Evolutionary conservation across 2,329 filamentous ascomycete genomes (phyloP).

Genomic region (Aspergillus arachidicola): DNA sequence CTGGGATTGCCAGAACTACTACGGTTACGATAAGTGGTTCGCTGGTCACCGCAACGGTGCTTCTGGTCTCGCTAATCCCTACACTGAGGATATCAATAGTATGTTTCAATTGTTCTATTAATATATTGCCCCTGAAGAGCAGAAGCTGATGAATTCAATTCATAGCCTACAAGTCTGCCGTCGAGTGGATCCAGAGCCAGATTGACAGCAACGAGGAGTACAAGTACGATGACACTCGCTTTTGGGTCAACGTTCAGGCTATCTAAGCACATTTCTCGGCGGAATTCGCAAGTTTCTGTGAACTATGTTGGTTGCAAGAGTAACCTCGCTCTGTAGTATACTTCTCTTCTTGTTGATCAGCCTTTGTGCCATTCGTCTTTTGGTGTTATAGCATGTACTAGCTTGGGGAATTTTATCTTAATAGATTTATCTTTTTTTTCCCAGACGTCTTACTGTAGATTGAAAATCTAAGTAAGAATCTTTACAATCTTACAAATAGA

Average conservation of each 20-base stretch:
- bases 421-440: neutral
- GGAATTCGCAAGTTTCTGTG: neutral
- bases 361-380: neutral
- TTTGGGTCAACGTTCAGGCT: slow-evolving; percentile 27
- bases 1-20: slow-evolving; percentile 27
- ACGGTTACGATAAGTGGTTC: slow-evolving; percentile 30
- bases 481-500: neutral
- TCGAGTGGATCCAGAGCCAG: slow-evolving; percentile 34
- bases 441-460: neutral
- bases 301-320: no score
- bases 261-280: neutral
- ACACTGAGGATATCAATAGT: slow-evolving; percentile 17
- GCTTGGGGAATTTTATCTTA: neutral
- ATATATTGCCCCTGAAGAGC: neutral
- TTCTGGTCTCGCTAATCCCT: slow-evolving; percentile 24
- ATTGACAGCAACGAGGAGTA: slow-evolving; percentile 25
- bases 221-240: slow-evolving; percentile 31
- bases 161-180: slow-evolving; percentile 27
- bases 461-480: neutral
- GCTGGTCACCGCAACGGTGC: slow-evolving; percentile 28
- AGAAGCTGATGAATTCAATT: neutral
- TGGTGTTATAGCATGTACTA: neutral
- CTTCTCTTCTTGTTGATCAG: neutral
- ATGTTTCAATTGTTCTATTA: neutral
- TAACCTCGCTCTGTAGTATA: neutral